Conservation (phyloP, 805 yeast species). For the Cyberlindnera euphorbiiphila region DNA sequence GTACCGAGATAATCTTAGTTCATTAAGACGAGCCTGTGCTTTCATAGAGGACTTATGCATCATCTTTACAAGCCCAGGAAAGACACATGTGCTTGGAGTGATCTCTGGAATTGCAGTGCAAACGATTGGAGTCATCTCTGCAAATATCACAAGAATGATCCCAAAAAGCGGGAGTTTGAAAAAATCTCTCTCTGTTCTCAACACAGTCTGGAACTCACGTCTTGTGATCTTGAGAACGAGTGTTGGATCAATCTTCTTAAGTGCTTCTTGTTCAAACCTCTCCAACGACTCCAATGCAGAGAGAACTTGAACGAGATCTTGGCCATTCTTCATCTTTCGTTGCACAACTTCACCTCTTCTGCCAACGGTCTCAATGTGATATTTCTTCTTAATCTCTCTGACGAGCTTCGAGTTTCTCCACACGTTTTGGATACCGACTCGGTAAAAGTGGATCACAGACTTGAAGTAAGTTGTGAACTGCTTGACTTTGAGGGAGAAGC, state of each 20-base stretch:
- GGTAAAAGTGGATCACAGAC: slow-evolving; percentile 48
- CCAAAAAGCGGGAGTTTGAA: slow-evolving; percentile 52
- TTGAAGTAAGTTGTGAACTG: slow-evolving; percentile 45
- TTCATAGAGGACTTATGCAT: slow-evolving; percentile 30
- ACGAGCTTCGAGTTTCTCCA: slow-evolving; percentile 42
- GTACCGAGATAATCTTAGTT: slow-evolving; percentile 17
- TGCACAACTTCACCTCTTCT: slow-evolving; percentile 12
- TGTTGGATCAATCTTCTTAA: slow-evolving; percentile 22
- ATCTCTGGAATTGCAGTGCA: slow-evolving; percentile 52
- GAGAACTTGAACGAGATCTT: slow-evolving; percentile 37
- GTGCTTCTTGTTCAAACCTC: slow-evolving; percentile 35
- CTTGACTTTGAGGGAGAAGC: slow-evolving; percentile 28
- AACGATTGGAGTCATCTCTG: slow-evolving; percentile 50
- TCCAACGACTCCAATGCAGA: slow-evolving; percentile 30
- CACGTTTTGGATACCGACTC: slow-evolving; percentile 51
- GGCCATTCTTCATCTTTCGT: slow-evolving; percentile 33
- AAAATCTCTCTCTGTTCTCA: slow-evolving; percentile 42
- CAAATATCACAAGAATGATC: slow-evolving; percentile 42
- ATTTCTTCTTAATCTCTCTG: slow-evolving; percentile 26
- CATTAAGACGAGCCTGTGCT: slow-evolving; percentile 16
- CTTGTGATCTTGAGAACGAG: slow-evolving; percentile 40
- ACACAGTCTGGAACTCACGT: slow-evolving; percentile 39
- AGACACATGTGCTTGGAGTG: slow-evolving; percentile 55
- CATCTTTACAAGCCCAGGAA: slow-evolving; percentile 36
- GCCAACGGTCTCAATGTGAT: slow-evolving; percentile 27